Evolutionary conservation across 2,329 filamentous ascomycete genomes (phyloP).

Genomic region (Penicillium verrucosum): DNA sequence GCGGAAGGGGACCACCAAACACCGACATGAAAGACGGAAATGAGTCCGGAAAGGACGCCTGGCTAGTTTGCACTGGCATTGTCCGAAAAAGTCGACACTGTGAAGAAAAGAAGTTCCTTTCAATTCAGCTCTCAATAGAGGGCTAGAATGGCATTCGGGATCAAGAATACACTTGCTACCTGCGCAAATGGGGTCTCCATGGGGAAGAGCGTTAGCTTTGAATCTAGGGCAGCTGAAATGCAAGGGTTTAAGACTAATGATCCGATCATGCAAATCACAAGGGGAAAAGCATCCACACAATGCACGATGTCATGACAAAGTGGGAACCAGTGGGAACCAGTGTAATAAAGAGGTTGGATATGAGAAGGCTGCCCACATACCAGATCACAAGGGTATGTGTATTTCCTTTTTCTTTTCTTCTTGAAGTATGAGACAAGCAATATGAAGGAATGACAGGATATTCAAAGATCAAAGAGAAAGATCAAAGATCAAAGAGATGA

Average conservation of each 20-base stretch:
- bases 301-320: conserved; percentile 6
- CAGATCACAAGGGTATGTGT: neutral
- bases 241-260: conserved; percentile 31
- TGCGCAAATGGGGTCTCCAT: conserved; percentile 36
- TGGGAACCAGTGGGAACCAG: neutral
- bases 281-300: conserved; percentile 5
- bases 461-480: neutral
- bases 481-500: neutral
- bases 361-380: neutral
- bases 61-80: conserved; percentile 43
- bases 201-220: conserved; percentile 13
- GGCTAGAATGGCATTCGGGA: conserved; percentile 31
- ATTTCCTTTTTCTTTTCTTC: neutral
- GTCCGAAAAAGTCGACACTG: conserved; percentile 17
- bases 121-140: conserved; percentile 9
- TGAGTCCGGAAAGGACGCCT: conserved; percentile 42
- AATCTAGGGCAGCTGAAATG: conserved; percentile 12
- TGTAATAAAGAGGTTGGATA: neutral
- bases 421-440: neutral
- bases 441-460: neutral
- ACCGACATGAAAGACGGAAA: conserved; percentile 55
- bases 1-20: conserved; percentile 43
- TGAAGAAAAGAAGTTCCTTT: conserved; percentile 29
- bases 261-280: conserved; percentile 20
- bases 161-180: conserved; percentile 35